Percentiles rank a stretch among this genome's conserved stretches.
phyloP scores from a whole-genome alignment of 139 green algal genomes.

The Asterochloris erici region DNA sequence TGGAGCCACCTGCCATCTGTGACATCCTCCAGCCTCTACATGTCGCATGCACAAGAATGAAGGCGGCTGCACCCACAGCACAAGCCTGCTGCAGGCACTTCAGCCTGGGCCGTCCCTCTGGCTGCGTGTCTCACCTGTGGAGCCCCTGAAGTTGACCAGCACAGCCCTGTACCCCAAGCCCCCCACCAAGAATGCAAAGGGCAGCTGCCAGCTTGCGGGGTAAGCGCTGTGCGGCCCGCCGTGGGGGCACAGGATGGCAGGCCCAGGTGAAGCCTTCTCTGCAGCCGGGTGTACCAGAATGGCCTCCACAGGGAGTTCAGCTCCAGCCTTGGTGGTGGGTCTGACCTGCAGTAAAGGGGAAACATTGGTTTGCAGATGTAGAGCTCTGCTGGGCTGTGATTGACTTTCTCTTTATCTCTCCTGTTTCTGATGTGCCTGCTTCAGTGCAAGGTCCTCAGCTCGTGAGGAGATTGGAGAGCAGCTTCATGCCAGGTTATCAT shows the following conservation, averaged over 20 bases:
- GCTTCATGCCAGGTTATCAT: too few relatives aligned
- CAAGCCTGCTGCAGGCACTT: too few relatives aligned
- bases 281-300: slow-evolving; percentile 26
- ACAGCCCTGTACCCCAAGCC: slow-evolving; percentile 68
- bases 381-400: too few relatives aligned
- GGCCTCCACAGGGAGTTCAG: slow-evolving; percentile 34
- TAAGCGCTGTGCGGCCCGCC: slow-evolving; percentile 78
- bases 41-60: too few relatives aligned
- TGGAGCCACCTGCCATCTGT: too few relatives aligned
- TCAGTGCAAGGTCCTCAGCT: too few relatives aligned
- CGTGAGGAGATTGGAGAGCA: too few relatives aligned
- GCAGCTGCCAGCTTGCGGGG: slow-evolving; percentile 56
- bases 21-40: too few relatives aligned
- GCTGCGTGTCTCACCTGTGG: neutral
- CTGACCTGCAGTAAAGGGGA: slow-evolving; percentile 1
- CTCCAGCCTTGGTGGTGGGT: neutral
- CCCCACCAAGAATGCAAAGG: slow-evolving; percentile 58
- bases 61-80: too few relatives aligned
- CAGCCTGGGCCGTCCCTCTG: too few relatives aligned
- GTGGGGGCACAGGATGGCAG: slow-evolving; percentile 15
- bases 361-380: neutral
- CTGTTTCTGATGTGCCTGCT: too few relatives aligned
- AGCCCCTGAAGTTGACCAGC: slow-evolving; percentile 37
- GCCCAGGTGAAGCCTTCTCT: neutral
- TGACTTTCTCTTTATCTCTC: too few relatives aligned